Conservation (phyloP, 169 alveolate genomes). For the Sarcocystis neurona region DNA sequence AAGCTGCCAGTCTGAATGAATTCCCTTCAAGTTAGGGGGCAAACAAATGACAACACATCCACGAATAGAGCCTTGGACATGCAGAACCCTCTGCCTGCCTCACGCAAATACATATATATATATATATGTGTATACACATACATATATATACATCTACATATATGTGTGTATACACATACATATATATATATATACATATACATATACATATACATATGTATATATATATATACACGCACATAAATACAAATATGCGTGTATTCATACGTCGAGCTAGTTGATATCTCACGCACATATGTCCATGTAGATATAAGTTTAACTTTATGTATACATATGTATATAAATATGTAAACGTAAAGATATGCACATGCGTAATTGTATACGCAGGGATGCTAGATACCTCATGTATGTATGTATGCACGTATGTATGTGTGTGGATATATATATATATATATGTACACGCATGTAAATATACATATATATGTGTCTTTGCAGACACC, state of each 20-base stretch:
- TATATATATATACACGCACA: not conserved
- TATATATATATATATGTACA: too few relatives aligned
- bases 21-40: too few relatives aligned
- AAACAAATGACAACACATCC: too few relatives aligned
- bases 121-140: conserved; percentile 11
- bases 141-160: not conserved
- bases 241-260: not conserved
- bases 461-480: not conserved
- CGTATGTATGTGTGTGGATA: not conserved
- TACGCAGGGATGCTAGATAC: too few relatives aligned
- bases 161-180: not conserved
- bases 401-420: too few relatives aligned
- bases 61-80: too few relatives aligned
- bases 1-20: too few relatives aligned
- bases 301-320: not conserved
- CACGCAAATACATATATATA: not conserved
- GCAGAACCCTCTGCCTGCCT: too few relatives aligned
- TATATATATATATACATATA: not conserved
- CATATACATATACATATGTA: not conserved
- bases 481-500: too few relatives aligned
- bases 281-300: too few relatives aligned
- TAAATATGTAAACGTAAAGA: too few relatives aligned
- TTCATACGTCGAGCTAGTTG: too few relatives aligned
- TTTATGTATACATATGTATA: not conserved
- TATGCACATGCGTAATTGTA: not conserved